Evolutionary conservation across 345 rosid genomes (phyloP).

Genomic region (Corymbia maculata): DNA sequence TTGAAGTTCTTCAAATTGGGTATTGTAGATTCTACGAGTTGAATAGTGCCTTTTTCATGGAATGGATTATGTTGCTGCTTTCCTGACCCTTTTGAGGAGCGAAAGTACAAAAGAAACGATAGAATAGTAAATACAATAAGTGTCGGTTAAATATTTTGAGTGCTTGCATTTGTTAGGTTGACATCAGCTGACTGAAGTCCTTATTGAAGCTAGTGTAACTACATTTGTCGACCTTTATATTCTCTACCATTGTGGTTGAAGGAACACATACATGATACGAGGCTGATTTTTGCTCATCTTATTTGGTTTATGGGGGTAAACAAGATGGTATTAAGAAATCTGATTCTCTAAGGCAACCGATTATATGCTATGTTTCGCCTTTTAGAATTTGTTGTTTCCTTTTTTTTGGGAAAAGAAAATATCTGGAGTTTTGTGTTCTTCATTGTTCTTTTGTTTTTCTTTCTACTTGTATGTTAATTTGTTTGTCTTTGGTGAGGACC

Average conservation of each 20-base stretch:
- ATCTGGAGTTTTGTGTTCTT: not conserved
- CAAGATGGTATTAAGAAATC: not conserved
- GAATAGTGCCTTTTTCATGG: not conserved
- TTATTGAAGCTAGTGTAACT: not conserved
- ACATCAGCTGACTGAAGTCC: not conserved
- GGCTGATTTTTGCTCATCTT: not conserved
- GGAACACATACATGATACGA: not conserved
- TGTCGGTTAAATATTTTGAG: not conserved
- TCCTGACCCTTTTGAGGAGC: not conserved
- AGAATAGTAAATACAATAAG: not conserved
- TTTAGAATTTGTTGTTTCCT: not conserved
- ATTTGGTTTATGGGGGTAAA: not conserved
- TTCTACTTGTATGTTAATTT: not conserved
- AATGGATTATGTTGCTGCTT: not conserved
- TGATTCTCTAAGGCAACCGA: not conserved
- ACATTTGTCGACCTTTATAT: not conserved
- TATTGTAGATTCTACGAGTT: not conserved
- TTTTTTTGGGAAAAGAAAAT: not conserved
- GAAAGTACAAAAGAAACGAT: not conserved
- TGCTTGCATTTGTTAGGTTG: not conserved
- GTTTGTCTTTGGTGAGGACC: not conserved
- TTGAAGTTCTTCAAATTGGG: conserved; percentile 42
- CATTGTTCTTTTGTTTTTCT: not conserved
- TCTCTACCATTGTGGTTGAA: not conserved
- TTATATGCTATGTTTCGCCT: not conserved